phyloP scores from a whole-genome alignment of 352 stramenopile species.

The Phytophthora hibernalis region DNA sequence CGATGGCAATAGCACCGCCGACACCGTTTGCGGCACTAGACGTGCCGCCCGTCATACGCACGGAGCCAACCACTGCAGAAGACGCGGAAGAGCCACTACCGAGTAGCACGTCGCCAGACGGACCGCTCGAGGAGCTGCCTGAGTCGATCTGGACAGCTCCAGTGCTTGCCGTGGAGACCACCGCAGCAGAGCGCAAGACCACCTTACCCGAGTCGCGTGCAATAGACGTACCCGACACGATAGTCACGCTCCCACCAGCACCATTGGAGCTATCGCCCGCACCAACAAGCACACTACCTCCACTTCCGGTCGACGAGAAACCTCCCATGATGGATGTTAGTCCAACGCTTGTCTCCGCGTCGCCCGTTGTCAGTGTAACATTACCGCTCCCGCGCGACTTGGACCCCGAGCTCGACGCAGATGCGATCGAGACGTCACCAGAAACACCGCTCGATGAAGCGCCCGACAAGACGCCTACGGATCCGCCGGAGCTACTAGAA shows the following conservation, averaged over 20 bases:
- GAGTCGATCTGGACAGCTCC: constrained; percentile 18
- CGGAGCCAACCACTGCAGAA: constrained; percentile 10
- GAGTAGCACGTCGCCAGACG: constrained; percentile 16
- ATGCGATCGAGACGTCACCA: constrained; percentile 24
- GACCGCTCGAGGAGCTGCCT: constrained; percentile 6
- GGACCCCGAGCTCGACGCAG: constrained; percentile 10
- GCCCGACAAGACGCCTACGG: constrained; percentile 22
- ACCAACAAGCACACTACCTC: constrained; percentile 23
- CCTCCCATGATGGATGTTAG: constrained; percentile 29
- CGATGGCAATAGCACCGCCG: constrained; percentile 17
- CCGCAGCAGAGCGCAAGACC: constrained; percentile 21
- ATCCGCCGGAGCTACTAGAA: constrained; percentile 20
- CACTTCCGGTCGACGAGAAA: constrained; percentile 22
- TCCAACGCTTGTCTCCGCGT: constrained; percentile 29
- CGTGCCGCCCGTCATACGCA: constrained; percentile 13
- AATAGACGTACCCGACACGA: constrained; percentile 29
- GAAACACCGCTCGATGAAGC: constrained; percentile 15
- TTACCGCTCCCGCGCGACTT: constrained; percentile 31
- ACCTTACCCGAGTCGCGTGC: constrained; percentile 24
- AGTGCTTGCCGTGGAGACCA: constrained; percentile 25
- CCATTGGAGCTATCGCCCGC: constrained; percentile 23
- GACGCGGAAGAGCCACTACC: constrained; percentile 16
- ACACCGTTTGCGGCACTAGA: constrained; percentile 16
- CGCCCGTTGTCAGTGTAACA: constrained; percentile 28
- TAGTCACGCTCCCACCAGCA: constrained; percentile 25